Evolutionary conservation across 495 filamentous ascomycete genomes (phyloP).

Genomic region (Aspergillus wentii): DNA sequence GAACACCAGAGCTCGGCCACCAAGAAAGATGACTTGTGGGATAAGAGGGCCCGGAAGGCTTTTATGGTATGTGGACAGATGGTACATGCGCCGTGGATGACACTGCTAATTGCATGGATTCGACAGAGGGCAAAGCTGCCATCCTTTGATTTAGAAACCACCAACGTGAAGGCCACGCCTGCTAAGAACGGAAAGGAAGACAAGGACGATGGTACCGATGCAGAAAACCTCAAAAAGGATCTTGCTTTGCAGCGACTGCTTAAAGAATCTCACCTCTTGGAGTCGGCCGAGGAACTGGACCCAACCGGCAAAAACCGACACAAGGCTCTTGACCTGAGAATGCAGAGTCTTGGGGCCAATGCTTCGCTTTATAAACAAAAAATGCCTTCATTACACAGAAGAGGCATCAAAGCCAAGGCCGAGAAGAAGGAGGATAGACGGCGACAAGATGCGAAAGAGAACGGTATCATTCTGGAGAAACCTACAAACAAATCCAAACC

Average conservation of each 20-base stretch:
- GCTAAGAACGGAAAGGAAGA: constrained; percentile 34
- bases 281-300: constrained; percentile 55
- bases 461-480: constrained; percentile 84
- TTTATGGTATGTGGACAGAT: constrained; percentile 58
- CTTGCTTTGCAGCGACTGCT: constrained; percentile 85
- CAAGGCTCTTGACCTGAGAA: constrained; percentile 75
- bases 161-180: constrained; percentile 20
- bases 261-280: constrained; percentile 87
- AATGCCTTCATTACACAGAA: constrained; percentile 78
- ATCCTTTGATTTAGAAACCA: constrained; percentile 34
- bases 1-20: constrained; percentile 48
- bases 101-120: neutral
- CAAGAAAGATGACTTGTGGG: constrained; percentile 31
- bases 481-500: constrained; percentile 42
- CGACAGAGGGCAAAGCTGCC: constrained; percentile 48
- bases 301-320: constrained; percentile 60
- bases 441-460: constrained; percentile 76
- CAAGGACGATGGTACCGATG: constrained; percentile 48
- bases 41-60: constrained; percentile 67
- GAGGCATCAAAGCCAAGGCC: constrained; percentile 68
- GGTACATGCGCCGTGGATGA: too few relatives aligned
- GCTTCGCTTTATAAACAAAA: constrained; percentile 65
- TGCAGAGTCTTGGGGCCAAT: constrained; percentile 77
- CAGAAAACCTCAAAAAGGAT: constrained; percentile 78
- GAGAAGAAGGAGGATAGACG: constrained; percentile 61